Conservation (phyloP, 331 rosid genomes). For the Malus hybrid region DNA sequence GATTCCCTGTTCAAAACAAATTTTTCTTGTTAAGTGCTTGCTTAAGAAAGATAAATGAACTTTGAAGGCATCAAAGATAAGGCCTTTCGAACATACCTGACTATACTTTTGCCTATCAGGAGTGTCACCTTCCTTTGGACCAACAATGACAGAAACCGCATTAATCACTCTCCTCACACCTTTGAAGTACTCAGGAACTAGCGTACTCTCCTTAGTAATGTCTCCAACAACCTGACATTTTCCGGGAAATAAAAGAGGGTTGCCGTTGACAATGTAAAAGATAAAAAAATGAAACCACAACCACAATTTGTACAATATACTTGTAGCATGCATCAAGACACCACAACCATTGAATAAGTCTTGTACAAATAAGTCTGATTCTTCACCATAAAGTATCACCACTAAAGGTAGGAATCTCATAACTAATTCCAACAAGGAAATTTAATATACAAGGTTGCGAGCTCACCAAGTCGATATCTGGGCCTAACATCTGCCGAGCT, state of each 20-base stretch:
- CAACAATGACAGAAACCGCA: constrained; percentile 81
- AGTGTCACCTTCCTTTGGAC: constrained; percentile 94
- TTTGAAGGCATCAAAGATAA: neutral
- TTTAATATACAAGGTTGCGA: neutral
- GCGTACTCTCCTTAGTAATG: constrained; percentile 70
- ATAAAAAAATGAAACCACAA: neutral
- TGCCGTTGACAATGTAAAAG: neutral
- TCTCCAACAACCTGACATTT: constrained; percentile 72
- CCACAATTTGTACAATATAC: too few relatives aligned
- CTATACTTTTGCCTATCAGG: constrained; percentile 89
- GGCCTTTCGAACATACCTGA: constrained; percentile 44
- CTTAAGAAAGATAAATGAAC: neutral
- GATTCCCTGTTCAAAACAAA: constrained; percentile 66
- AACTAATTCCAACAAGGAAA: constrained; percentile 1
- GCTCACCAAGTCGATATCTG: constrained; percentile 86
- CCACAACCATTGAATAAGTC: too few relatives aligned
- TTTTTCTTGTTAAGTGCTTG: constrained; percentile 8
- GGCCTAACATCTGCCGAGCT: constrained; percentile 80
- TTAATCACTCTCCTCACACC: constrained; percentile 82
- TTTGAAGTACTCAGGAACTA: constrained; percentile 59
- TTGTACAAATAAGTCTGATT: too few relatives aligned
- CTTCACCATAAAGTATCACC: neutral
- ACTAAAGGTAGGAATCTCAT: neutral
- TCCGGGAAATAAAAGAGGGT: neutral
- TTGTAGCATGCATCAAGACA: too few relatives aligned